Evolutionary conservation across 1,139 yeast genomes (phyloP).

Genomic region (Protomyces arabidopsidicola): DNA sequence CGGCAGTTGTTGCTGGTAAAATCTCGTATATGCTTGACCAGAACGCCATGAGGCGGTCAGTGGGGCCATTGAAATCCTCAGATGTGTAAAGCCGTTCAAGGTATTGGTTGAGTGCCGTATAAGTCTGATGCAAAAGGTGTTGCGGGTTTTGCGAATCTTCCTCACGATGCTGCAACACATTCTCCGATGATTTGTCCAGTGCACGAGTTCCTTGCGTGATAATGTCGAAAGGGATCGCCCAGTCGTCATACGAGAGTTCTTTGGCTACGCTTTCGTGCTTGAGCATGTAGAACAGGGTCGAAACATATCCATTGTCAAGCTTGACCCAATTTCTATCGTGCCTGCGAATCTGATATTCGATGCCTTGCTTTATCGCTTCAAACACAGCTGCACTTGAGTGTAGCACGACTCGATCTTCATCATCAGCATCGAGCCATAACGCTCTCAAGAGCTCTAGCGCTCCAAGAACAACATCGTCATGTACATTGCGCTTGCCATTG

Average conservation of each 20-base stretch:
- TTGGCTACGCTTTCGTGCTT: background rate
- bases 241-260: constrained; percentile 24
- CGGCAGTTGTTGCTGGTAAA: constrained; percentile 43
- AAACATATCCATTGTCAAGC: constrained; percentile 13
- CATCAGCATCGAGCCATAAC: background rate
- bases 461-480: constrained; percentile 22
- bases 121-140: background rate
- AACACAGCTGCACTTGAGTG: constrained; percentile 6
- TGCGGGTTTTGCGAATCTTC: background rate
- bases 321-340: constrained; percentile 6
- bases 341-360: background rate
- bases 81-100: background rate
- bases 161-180: background rate
- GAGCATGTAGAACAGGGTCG: constrained; percentile 2
- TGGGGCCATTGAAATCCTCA: constrained; percentile 45
- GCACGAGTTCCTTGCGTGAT: constrained; percentile 7
- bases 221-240: constrained; percentile 26
- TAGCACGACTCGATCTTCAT: constrained; percentile 1
- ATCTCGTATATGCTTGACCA: constrained; percentile 44
- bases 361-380: constrained; percentile 2
- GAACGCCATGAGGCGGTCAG: constrained; percentile 46
- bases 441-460: constrained; percentile 13
- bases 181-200: background rate
- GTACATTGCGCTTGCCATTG: constrained; percentile 12
- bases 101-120: background rate